Evolutionary conservation across 2,329 filamentous ascomycete genomes (phyloP).

Genomic region (Epichloe gansuensis): DNA sequence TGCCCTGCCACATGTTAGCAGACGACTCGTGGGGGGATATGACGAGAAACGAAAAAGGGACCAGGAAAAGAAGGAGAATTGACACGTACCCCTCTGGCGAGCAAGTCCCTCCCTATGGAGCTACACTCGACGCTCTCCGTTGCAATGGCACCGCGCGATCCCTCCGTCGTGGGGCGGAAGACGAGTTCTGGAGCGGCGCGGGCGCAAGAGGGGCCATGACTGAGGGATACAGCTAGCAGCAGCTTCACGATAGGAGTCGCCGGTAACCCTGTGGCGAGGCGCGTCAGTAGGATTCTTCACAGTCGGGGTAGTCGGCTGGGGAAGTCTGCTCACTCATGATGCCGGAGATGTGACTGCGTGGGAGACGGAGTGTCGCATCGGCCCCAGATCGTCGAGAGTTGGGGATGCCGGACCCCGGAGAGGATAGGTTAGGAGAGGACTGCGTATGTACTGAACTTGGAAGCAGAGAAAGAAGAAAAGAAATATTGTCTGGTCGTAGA

Average conservation of each 20-base stretch:
- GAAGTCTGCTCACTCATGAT: neutral
- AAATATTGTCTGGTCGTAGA: too few species aligned
- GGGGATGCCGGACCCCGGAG: neutral
- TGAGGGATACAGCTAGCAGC: slow-evolving; percentile 1
- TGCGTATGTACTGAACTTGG: neutral
- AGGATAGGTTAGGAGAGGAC: neutral
- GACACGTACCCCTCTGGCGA: slow-evolving; percentile 35
- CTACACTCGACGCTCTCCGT: slow-evolving; percentile 59
- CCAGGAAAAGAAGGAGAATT: neutral
- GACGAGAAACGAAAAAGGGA: neutral
- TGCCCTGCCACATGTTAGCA: slow-evolving; percentile 35
- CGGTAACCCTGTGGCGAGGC: neutral
- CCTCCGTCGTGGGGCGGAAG: slow-evolving; percentile 10
- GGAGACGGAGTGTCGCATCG: neutral
- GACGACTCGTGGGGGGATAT: neutral
- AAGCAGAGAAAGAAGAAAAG: too few species aligned
- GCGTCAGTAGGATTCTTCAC: neutral
- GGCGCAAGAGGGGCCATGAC: slow-evolving; percentile 5
- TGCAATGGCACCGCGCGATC: slow-evolving; percentile 49
- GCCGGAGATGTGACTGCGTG: neutral
- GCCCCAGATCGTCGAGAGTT: neutral
- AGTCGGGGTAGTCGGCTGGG: neutral
- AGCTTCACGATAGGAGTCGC: neutral
- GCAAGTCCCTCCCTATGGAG: slow-evolving; percentile 50
- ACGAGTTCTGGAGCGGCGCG: slow-evolving; percentile 11